Evolutionary conservation across 768 basidiomycete genomes (phyloP).

Genomic region (Exsudoporus frostii): DNA sequence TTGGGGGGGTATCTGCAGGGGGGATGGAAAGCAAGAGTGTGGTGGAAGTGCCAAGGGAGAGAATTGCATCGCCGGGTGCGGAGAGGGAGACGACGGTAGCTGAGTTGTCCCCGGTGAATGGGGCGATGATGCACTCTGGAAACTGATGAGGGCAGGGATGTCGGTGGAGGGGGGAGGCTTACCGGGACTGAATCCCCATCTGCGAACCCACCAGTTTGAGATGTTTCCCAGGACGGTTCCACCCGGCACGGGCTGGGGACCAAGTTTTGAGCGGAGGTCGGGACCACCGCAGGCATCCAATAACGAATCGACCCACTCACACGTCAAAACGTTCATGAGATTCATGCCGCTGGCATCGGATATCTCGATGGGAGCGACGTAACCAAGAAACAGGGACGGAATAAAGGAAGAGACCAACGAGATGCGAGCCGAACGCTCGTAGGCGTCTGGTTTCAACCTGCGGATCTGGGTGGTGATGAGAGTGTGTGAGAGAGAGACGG

Average conservation of each 20-base stretch:
- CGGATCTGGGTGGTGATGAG: slow-evolving; percentile 2
- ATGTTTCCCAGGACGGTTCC: slow-evolving; percentile 2
- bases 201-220: slow-evolving; percentile 1
- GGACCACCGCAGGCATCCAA: slow-evolving; percentile 1
- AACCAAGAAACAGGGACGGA: slow-evolving; percentile 5
- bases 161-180: background rate
- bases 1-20: slow-evolving; percentile 2
- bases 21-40: slow-evolving; percentile 8
- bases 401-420: slow-evolving; percentile 5
- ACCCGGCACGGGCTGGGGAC: slow-evolving; percentile 2
- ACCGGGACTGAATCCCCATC: slow-evolving; percentile 7
- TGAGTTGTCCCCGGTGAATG: slow-evolving; percentile 8
- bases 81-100: slow-evolving; percentile 8
- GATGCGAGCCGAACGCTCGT: background rate
- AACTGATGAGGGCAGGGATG: background rate
- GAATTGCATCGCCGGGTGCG: slow-evolving; percentile 3
- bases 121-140: slow-evolving; percentile 5
- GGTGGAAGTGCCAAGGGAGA: slow-evolving; percentile 7
- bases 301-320: background rate
- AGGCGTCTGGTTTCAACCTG: background rate
- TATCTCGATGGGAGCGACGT: slow-evolving; percentile 6
- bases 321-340: slow-evolving; percentile 4
- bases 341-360: slow-evolving; percentile 9
- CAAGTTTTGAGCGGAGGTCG: slow-evolving; percentile 1
- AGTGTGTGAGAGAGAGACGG: too few relatives aligned